Evolutionary conservation across 768 basidiomycete species (phyloP), one percentile per base, ranked within the genome.

Genomic region (Leccinum boreale): DNA sequence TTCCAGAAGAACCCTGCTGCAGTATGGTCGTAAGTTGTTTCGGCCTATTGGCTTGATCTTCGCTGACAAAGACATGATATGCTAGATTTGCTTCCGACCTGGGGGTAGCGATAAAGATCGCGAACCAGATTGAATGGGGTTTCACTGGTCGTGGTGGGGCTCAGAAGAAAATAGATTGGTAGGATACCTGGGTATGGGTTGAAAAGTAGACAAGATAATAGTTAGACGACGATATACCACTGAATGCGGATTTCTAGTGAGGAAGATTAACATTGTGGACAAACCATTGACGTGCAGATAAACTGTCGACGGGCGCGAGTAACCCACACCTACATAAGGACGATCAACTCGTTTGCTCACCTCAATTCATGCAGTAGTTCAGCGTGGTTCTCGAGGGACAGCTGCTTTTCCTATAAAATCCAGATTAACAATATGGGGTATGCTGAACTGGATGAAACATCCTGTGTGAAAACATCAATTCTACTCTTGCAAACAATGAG

Each of bases 1-100:
- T 86, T 87, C 75, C 79, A 81, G 69, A 83, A 82, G 73, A 81
- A 87, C 62, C 86, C 85, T 0, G 80, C 78, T 0, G 61, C 70
- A 3, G 76, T 77, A 15, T 78, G 74, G 75, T 58, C 70, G 64
- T 68, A 56, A 67, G 69, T 62, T 28, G n/a, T 9, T n/a, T 5
- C 1, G 8, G 15, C 11, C n/a, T 33, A 17, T 24, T 29, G 11
- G 10, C 4, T 53, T 17, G 14, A 48, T n/a, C 26, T 26, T 12
- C 21, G 21, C 33, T 57, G 51, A 58, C 23, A 9, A 51, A 10
- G 21, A 31, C 7, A 39, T 24, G 9, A 12, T 19, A 14, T 21
- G 2, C 5, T 14, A 67, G 69, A 10, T 84, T 83, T 64, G 84
- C 85, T 2, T 80, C 84, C 21, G 81, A 85, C 42, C 65, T 86